Base-by-base conservation (phyloP, 768 basidiomycete genomes). In the Russula sp. region DNA sequence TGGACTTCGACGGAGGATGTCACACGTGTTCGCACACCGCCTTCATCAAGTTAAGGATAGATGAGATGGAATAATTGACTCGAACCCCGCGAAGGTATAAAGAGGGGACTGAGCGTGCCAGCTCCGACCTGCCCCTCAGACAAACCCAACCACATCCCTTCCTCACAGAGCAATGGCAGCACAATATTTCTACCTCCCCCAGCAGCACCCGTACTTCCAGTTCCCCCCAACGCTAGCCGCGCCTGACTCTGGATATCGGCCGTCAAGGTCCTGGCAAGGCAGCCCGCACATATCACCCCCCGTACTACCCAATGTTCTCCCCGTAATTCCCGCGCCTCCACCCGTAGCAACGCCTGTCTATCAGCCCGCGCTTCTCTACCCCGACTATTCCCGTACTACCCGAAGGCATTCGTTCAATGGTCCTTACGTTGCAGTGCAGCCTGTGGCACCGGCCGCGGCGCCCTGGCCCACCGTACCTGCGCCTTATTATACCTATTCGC, bases 321-420 rank as follows among this genome's bases (percentile, higher is more conserved):
- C 64, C 54, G 31, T 55, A 13, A 1, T 10, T 20, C 20, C 55
- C 20, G 48, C 47, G 13, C 27, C 55, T 22, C 34, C 55, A 2
- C 58, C 47, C 40, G 11, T 57, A 6, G 51, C 50, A 37, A 4
- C 64, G n/a, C 47, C 55, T 10, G 44, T 63, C 6, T 49, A 55
- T 34, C 64, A 49, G 27, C 55, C 64, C 14, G 32, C 50, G 39
- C 34, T 57, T 22, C 58, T 61, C 60, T 56, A 64, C 27, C 57
- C 64, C 6, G 3, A 20, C 37, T 59, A 60, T 42, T 49, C 58
- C n/a, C 65, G 65, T 34, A 20, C 45, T 34, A 20, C 45, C n/a
- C 62, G 65, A 9, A 62, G 65, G 1, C 61, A 58, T 52, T 66
- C 67, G 1, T 66, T 68, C 31, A 61, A 66, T 35, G 40, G 40